Evolutionary conservation across 805 yeast genomes (phyloP).

Genomic region (Starmerella floris): DNA sequence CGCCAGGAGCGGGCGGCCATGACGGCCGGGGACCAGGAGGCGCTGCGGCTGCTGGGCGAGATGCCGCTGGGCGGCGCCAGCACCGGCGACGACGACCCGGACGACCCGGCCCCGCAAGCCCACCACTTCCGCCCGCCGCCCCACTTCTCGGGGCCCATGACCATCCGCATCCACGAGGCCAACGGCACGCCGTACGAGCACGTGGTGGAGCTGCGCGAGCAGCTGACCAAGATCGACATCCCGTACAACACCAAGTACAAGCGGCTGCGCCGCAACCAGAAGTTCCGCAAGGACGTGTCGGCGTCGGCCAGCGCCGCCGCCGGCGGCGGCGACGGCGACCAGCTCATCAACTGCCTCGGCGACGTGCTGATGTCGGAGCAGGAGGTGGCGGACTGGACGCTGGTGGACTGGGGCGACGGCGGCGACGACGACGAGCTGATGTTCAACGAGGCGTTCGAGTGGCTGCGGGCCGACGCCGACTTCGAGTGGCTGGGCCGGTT

Average conservation of each 20-base stretch:
- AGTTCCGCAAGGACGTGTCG: constrained; percentile 28
- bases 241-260: constrained; percentile 91
- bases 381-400: constrained; percentile 59
- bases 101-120: not conserved
- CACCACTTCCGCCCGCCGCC: constrained; percentile 8
- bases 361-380: constrained; percentile 51
- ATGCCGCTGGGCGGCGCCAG: not conserved
- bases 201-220: constrained; percentile 79
- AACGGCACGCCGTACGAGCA: constrained; percentile 99
- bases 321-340: constrained; percentile 26
- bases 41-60: not conserved
- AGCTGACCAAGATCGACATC: constrained; percentile 74
- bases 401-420: constrained; percentile 54
- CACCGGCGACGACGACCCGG: not conserved
- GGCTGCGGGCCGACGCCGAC: constrained; percentile 97
- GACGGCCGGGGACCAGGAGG: not conserved
- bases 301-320: constrained; percentile 9
- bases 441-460: constrained; percentile 82
- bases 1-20: constrained; percentile 23
- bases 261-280: constrained; percentile 53
- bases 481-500: constrained; percentile 88
- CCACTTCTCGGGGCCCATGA: constrained; percentile 70
- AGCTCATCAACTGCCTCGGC: constrained; percentile 50
- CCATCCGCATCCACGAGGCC: constrained; percentile 91
- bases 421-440: constrained; percentile 61